These are phyloP conservation scores for Intubia oerlemansii DNA, from an alignment of 2,329 filamentous ascomycete genomes.

Conservation along the genomic window DNA sequence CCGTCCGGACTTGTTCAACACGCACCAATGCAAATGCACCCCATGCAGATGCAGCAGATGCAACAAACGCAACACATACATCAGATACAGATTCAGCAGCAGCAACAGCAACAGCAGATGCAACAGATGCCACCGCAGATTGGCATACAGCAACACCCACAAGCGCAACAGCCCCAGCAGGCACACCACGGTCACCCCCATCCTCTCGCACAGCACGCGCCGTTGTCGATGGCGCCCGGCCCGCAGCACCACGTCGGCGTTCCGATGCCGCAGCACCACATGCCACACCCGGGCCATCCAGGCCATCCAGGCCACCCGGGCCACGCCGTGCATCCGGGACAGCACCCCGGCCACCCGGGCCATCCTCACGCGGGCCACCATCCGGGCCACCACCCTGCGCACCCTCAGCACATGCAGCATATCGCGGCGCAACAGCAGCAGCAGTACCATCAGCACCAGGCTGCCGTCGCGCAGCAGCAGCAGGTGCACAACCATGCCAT, in stretches of 20 bases:
- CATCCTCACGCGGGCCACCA: background rate
- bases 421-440: slow-evolving; percentile 22
- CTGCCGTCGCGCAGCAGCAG: slow-evolving; percentile 26
- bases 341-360: slow-evolving; percentile 1
- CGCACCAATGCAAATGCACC: too few relatives aligned
- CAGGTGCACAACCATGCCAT: slow-evolving; percentile 30
- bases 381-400: slow-evolving; percentile 6
- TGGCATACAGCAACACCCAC: too few relatives aligned
- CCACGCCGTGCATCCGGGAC: background rate
- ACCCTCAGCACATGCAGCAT: slow-evolving; percentile 1
- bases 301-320: background rate
- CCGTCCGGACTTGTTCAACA: too few relatives aligned
- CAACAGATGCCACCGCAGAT: too few relatives aligned
- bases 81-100: too few relatives aligned
- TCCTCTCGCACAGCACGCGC: slow-evolving; percentile 1
- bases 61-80: too few relatives aligned
- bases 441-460: slow-evolving; percentile 21
- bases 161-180: slow-evolving; percentile 1
- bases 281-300: slow-evolving; percentile 3
- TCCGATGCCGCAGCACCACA: slow-evolving; percentile 1
- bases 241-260: slow-evolving; percentile 1
- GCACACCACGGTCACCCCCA: slow-evolving; percentile 2
- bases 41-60: background rate
- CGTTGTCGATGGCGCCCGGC: slow-evolving; percentile 4
- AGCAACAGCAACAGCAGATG: too few relatives aligned